phyloP scores from a whole-genome alignment of 768 basidiomycete species.

The Strobilomyces confusus region DNA sequence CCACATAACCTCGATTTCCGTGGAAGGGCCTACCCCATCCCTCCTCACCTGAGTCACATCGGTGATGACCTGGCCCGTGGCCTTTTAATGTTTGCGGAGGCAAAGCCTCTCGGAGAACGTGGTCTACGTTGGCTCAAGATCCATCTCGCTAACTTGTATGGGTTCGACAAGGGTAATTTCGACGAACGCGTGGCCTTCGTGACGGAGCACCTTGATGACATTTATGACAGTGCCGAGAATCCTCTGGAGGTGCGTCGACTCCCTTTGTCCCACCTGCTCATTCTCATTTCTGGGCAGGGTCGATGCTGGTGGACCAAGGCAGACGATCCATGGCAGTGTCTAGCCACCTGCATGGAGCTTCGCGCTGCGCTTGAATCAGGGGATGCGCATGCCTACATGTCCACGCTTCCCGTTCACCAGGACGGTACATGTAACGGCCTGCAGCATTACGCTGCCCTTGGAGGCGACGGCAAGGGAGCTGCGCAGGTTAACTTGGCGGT shows the following conservation, averaged over 20 bases:
- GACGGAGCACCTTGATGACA: slow-evolving; percentile 64
- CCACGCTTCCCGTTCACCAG: slow-evolving; percentile 88
- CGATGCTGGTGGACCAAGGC: slow-evolving; percentile 84
- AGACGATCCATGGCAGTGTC: slow-evolving; percentile 97
- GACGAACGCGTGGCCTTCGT: slow-evolving; percentile 86
- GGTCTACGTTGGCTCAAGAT: slow-evolving; percentile 95
- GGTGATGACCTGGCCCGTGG: slow-evolving; percentile 93
- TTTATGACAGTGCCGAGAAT: slow-evolving; percentile 77
- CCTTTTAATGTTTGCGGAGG: slow-evolving; percentile 76
- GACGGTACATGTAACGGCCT: slow-evolving; percentile 98
- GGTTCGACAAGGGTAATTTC: slow-evolving; percentile 92
- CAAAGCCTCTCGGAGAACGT: slow-evolving; percentile 73
- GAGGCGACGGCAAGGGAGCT: slow-evolving; percentile 87
- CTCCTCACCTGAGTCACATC: slow-evolving; percentile 92
- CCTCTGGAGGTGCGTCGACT: slow-evolving; percentile 63
- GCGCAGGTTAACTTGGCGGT: slow-evolving; percentile 87
- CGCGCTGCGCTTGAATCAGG: slow-evolving; percentile 70
- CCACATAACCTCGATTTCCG: too few species aligned
- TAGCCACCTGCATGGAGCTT: slow-evolving; percentile 91
- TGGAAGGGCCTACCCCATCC: slow-evolving; percentile 94
- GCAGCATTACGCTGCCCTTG: slow-evolving; percentile 97
- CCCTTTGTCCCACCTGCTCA: background rate
- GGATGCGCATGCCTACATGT: slow-evolving; percentile 53
- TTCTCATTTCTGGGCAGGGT: slow-evolving; percentile 42
- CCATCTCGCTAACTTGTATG: slow-evolving; percentile 88